phyloP scores from a whole-genome alignment of 306 rosid genomes.

The Cucurbita moschata region DNA sequence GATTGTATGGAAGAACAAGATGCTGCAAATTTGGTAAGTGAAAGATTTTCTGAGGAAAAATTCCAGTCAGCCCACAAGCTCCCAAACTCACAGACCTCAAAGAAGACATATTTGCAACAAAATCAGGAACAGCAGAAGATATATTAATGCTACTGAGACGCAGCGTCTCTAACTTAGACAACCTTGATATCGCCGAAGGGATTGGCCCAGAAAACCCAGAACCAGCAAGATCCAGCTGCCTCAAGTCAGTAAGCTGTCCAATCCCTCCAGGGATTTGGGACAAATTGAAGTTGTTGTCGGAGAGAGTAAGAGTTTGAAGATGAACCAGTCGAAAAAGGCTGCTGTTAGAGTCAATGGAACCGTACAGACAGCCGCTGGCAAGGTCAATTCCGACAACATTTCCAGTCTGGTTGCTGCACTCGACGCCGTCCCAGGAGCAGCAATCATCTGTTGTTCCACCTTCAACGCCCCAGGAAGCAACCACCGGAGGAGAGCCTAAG shows the following conservation, averaged over 20 bases:
- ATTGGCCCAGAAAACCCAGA: constrained; percentile 4
- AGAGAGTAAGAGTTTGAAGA: constrained; percentile 12
- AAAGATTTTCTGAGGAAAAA: neutral
- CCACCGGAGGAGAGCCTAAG: neutral
- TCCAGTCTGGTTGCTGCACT: neutral
- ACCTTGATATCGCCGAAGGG: constrained; percentile 9
- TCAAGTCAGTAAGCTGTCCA: neutral
- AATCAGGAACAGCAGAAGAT: neutral
- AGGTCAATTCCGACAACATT: neutral
- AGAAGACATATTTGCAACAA: neutral
- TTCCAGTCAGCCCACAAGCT: neutral
- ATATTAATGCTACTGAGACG: neutral
- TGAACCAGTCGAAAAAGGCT: constrained; percentile 5
- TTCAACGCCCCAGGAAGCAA: neutral
- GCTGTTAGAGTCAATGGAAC: neutral
- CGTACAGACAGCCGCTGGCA: neutral
- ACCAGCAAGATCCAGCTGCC: neutral
- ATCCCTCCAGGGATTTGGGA: constrained; percentile 13
- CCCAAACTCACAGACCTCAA: neutral
- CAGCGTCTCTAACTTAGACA: constrained; percentile 1
- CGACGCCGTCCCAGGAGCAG: neutral
- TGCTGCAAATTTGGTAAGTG: neutral
- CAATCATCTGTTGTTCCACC: neutral
- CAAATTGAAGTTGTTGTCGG: constrained; percentile 11
- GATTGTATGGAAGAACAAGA: constrained; percentile 2